A percentile compares a stretch with the other conserved stretches of the same genome.
These are phyloP conservation scores for Dryas octopetala DNA, from an alignment of 306 rosid species.

Conservation along the genomic window DNA sequence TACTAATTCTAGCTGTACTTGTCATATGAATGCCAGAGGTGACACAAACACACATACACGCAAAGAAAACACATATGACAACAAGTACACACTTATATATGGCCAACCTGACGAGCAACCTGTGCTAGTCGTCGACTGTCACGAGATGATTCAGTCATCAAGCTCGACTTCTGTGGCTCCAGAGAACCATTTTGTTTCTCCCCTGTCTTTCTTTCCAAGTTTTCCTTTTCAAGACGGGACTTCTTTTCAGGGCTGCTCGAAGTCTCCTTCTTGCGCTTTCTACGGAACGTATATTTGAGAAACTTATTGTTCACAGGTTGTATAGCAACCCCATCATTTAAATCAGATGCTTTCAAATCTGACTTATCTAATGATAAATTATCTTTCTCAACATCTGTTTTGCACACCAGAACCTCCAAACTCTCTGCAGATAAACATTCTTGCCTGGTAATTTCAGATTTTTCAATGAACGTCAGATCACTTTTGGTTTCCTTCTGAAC, in stretches of 20 bases:
- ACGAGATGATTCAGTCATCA: slow-evolving; percentile 52
- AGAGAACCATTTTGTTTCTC: slow-evolving; percentile 46
- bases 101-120: slow-evolving; percentile 78
- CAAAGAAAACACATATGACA: slow-evolving; percentile 6
- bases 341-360: slow-evolving; percentile 40
- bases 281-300: slow-evolving; percentile 72
- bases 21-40: slow-evolving; percentile 12
- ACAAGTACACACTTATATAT: slow-evolving; percentile 28
- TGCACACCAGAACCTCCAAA: slow-evolving; percentile 38
- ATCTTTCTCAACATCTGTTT: slow-evolving; percentile 35
- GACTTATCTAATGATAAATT: slow-evolving; percentile 29
- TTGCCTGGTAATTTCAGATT: slow-evolving; percentile 42
- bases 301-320: slow-evolving; percentile 48
- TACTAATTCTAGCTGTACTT: neutral
- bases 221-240: slow-evolving; percentile 39
- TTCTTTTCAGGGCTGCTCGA: slow-evolving; percentile 41
- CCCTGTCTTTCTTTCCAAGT: slow-evolving; percentile 37
- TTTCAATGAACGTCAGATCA: slow-evolving; percentile 35
- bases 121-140: slow-evolving; percentile 61
- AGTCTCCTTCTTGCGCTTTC: slow-evolving; percentile 74
- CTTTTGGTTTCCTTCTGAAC: slow-evolving; percentile 34
- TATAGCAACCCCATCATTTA: slow-evolving; percentile 42
- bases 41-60: slow-evolving; percentile 16
- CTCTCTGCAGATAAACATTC: slow-evolving; percentile 43
- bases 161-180: slow-evolving; percentile 55